phyloP scores from a whole-genome alignment of 176 grass and related monocot species.

The Phoenix dactylifera region DNA sequence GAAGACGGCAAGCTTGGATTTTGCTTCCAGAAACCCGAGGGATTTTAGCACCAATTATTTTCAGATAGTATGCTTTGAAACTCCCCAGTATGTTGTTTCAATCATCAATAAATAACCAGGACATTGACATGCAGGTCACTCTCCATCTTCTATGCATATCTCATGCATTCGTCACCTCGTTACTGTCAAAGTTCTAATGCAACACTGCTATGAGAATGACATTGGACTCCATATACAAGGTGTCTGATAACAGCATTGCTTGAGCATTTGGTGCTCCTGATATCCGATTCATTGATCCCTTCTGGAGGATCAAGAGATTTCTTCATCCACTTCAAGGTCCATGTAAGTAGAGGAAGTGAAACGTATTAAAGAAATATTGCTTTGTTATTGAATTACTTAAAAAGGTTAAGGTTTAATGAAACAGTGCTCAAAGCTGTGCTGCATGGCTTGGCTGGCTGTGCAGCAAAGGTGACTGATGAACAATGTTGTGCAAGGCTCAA shows the following conservation, averaged over 20 bases:
- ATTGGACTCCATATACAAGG: slow-evolving; percentile 83
- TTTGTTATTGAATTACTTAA: no score
- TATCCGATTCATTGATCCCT: slow-evolving; percentile 76
- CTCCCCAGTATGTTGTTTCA: slow-evolving; percentile 57
- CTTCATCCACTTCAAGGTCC: slow-evolving; percentile 14
- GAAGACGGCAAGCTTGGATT: slow-evolving; percentile 93
- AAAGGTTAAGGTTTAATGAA: no score
- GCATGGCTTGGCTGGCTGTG: no score
- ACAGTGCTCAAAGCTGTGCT: no score
- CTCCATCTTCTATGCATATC: no score
- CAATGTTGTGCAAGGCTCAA: no score
- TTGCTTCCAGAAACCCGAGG: slow-evolving; percentile 84
- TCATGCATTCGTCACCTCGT: no score
- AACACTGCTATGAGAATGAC: slow-evolving; percentile 64
- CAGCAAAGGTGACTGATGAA: no score
- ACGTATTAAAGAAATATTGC: no score
- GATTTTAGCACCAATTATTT: slow-evolving; percentile 68
- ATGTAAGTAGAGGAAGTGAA: no score
- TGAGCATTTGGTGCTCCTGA: slow-evolving; percentile 72
- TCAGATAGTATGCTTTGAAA: slow-evolving; percentile 84
- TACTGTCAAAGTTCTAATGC: no score
- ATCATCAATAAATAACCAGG: slow-evolving; percentile 32
- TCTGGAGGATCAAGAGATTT: slow-evolving; percentile 76
- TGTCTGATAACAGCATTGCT: slow-evolving; percentile 74
- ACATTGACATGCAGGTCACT: slow-evolving; percentile 64